Conservation (phyloP, 1,139 yeast genomes). For the Geotrichum europaeum region DNA sequence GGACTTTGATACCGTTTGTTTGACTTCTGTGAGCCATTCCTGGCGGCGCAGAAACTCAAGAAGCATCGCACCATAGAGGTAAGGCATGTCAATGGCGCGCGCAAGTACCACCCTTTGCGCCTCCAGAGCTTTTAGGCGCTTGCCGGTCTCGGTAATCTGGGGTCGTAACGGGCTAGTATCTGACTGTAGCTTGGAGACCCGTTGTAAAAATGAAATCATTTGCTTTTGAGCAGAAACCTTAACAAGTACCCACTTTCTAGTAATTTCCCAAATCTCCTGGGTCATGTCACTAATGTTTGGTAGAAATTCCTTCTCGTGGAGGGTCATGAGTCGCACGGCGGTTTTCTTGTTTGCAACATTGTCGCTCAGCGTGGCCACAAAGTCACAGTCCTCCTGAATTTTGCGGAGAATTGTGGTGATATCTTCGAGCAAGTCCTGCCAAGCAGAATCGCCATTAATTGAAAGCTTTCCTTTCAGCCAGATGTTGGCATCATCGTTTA, state of each 20-base stretch:
- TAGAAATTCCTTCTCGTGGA: constrained; percentile 29
- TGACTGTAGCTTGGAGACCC: constrained; percentile 31
- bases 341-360: constrained; percentile 22
- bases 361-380: constrained; percentile 26
- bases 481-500: constrained; percentile 19
- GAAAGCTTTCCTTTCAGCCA: constrained; percentile 19
- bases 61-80: constrained; percentile 69
- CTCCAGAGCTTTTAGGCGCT: constrained; percentile 39
- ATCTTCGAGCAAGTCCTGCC: constrained; percentile 26
- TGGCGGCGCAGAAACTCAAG: constrained; percentile 64
- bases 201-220: constrained; percentile 23
- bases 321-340: constrained; percentile 20
- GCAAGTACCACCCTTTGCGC: constrained; percentile 41
- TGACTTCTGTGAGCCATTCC: constrained; percentile 58
- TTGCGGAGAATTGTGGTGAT: constrained; percentile 28
- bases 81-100: constrained; percentile 66
- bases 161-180: constrained; percentile 30
- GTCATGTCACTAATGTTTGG: constrained; percentile 23
- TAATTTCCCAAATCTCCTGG: constrained; percentile 24
- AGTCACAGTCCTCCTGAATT: constrained; percentile 28
- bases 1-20: constrained; percentile 45
- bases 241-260: constrained; percentile 18
- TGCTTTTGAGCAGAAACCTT: constrained; percentile 21
- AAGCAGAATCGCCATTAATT: constrained; percentile 9
- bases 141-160: constrained; percentile 30